These are phyloP conservation scores for Strobilomyces confusus DNA, from an alignment of 768 basidiomycete genomes.

Conservation along the genomic window DNA sequence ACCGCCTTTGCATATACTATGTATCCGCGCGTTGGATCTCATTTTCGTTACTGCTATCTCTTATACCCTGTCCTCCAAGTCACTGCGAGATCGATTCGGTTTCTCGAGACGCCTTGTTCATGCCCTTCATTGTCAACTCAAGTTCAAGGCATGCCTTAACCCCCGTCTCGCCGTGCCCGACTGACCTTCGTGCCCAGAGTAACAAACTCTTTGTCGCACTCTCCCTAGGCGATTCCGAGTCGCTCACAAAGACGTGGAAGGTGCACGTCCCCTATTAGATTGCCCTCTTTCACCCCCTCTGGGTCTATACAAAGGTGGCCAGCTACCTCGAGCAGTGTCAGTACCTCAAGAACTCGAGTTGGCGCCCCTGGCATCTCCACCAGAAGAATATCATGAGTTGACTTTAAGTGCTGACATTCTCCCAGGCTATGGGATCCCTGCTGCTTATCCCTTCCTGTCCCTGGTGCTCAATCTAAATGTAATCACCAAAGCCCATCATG, in stretches of 20 bases:
- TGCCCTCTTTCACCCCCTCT: conserved; percentile 3
- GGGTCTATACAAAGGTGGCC: conserved; percentile 90
- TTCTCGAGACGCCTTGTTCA: conserved; percentile 28
- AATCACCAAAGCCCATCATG: no score
- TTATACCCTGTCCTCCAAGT: conserved; percentile 19
- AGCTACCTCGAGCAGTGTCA: conserved; percentile 89
- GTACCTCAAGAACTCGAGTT: conserved; percentile 86
- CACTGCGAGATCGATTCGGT: conserved; percentile 2
- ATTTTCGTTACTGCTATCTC: conserved; percentile 21
- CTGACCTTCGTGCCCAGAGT: conserved; percentile 45
- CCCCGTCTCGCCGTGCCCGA: not conserved
- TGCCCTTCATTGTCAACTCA: conserved; percentile 85
- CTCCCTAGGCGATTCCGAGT: conserved; percentile 78
- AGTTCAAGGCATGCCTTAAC: conserved; percentile 59
- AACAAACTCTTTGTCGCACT: conserved; percentile 95
- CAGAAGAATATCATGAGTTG: no score
- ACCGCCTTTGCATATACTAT: no score
- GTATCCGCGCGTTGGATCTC: conserved; percentile 8
- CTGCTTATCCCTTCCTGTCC: no score
- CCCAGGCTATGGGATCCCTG: no score
- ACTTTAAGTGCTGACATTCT: no score
- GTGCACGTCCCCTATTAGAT: conserved; percentile 33
- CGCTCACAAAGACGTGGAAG: conserved; percentile 90
- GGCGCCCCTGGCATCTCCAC: conserved; percentile 93
- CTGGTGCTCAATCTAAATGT: no score